A percentile compares a stretch with the other conserved stretches of the same genome.
Evolutionary conservation across 192 early-diverging fungal species (phyloP).

Genomic region (Gryganskiella cystojenkinii): DNA sequence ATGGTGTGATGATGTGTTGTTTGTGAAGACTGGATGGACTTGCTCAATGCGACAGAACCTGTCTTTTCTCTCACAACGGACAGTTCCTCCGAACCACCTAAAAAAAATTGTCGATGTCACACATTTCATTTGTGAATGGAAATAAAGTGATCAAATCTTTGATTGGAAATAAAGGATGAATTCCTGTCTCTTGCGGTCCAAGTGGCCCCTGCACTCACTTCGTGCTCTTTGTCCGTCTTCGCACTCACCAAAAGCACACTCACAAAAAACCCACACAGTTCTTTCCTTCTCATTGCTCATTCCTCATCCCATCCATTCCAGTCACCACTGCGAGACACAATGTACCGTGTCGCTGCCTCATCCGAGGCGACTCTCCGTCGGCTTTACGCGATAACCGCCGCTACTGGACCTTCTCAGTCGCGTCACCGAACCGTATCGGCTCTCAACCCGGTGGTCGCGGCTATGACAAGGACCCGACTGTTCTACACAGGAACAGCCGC

Average conservation of each 20-base stretch:
- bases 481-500: not conserved
- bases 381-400: slow-evolving; percentile 1
- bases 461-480: not conserved
- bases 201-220: not conserved
- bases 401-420: not conserved
- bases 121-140: too few relatives aligned
- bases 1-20: not conserved
- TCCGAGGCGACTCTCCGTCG: slow-evolving; percentile 21
- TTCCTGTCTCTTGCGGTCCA: not conserved
- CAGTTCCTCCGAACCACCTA: too few relatives aligned
- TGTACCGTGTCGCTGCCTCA: slow-evolving; percentile 52
- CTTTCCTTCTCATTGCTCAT: not conserved
- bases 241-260: not conserved
- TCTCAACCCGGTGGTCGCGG: not conserved
- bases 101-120: too few relatives aligned
- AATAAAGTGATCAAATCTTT: too few relatives aligned
- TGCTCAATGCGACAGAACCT: not conserved
- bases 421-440: not conserved
- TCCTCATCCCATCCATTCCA: not conserved
- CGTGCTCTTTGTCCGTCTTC: too few relatives aligned
- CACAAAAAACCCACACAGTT: not conserved
- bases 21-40: not conserved
- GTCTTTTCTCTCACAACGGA: not conserved
- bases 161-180: not conserved
- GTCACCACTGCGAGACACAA: slow-evolving; percentile 2